Conservation (phyloP, 306 rosid species). For the Sicyos edulis region DNA sequence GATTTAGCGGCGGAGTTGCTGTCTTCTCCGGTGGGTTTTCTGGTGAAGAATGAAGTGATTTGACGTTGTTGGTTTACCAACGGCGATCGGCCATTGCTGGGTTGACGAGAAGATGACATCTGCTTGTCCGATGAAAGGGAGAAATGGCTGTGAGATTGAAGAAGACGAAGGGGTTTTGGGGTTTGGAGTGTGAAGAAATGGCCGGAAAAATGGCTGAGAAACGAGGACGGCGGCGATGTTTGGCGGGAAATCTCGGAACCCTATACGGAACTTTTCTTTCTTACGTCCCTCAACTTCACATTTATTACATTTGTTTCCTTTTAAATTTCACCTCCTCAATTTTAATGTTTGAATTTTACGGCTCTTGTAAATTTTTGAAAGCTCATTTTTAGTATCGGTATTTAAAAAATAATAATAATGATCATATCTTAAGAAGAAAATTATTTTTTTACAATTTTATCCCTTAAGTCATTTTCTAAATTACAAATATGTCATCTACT, state of each 20-base stretch:
- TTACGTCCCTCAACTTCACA: too few relatives aligned
- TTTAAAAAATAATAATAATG: too few relatives aligned
- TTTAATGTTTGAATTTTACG: too few relatives aligned
- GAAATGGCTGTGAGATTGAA: background rate
- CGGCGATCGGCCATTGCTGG: slow-evolving; percentile 70
- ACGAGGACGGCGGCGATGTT: background rate
- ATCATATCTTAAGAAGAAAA: too few relatives aligned
- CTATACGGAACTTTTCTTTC: too few relatives aligned
- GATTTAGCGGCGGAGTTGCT: slow-evolving; percentile 19
- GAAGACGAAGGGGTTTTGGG: background rate
- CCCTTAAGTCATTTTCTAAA: too few relatives aligned
- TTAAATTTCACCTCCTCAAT: too few relatives aligned
- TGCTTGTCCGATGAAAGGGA: slow-evolving; percentile 8
- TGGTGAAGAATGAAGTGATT: slow-evolving; percentile 85
- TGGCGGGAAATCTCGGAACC: slow-evolving; percentile 35
- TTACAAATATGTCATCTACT: too few relatives aligned
- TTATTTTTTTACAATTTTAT: too few relatives aligned
- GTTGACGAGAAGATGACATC: slow-evolving; percentile 56
- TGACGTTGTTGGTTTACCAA: slow-evolving; percentile 71
- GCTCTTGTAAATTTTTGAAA: too few relatives aligned
- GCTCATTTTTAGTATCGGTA: too few relatives aligned
- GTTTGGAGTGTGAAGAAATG: background rate
- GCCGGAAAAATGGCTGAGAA: background rate
- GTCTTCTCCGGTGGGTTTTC: slow-evolving; percentile 1
- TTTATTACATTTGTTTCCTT: too few relatives aligned